These are phyloP conservation scores for Coriaria nepalensis DNA, from an alignment of 306 rosid genomes.

Conservation along the genomic window DNA sequence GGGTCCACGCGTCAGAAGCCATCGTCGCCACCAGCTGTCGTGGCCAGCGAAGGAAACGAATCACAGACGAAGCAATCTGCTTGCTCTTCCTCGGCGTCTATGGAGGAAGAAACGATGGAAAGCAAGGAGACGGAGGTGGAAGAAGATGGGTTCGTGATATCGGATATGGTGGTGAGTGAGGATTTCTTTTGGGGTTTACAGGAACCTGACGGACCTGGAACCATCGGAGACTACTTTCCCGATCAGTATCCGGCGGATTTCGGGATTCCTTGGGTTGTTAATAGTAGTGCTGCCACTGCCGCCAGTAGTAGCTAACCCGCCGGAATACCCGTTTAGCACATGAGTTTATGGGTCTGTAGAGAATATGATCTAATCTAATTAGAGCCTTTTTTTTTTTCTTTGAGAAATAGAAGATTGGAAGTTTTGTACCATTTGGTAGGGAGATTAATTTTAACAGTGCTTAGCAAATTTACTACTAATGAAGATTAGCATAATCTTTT, in stretches of 20 bases:
- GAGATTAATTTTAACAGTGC: constrained; percentile 7
- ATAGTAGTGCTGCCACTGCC: constrained; percentile 41
- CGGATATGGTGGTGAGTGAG: constrained; percentile 41
- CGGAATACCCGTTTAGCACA: background rate
- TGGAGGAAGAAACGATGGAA: constrained; percentile 45
- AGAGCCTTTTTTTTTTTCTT: background rate
- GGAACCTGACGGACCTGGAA: constrained; percentile 30
- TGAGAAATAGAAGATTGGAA: constrained; percentile 3
- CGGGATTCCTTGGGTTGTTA: constrained; percentile 37
- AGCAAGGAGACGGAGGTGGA: constrained; percentile 50
- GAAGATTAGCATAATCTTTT: background rate
- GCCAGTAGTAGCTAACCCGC: constrained; percentile 37
- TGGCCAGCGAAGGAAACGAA: constrained; percentile 20
- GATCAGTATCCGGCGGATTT: constrained; percentile 37
- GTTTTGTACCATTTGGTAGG: background rate
- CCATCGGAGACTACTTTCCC: constrained; percentile 32
- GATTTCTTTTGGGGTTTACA: constrained; percentile 70
- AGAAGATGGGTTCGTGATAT: constrained; percentile 40
- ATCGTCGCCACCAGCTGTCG: constrained; percentile 13
- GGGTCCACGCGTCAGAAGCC: constrained; percentile 89
- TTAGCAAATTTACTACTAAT: constrained; percentile 1
- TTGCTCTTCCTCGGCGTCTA: constrained; percentile 20
- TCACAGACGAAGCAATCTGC: constrained; percentile 13
- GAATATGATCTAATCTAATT: background rate
- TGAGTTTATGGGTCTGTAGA: too few relatives aligned